phyloP scores from a whole-genome alignment of 306 rosid species.

The Malus sieversii region DNA sequence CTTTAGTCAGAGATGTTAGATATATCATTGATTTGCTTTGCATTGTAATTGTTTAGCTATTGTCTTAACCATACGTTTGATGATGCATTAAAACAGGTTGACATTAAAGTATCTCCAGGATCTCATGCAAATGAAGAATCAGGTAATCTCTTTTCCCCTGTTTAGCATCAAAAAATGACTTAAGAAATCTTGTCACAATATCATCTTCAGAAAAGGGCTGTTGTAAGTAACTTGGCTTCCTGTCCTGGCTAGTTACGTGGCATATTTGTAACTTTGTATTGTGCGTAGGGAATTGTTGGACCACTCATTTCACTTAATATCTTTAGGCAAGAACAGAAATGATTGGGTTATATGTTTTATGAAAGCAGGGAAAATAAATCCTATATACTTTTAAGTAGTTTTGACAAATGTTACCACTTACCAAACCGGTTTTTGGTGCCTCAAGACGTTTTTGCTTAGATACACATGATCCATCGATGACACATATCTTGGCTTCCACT shows the following conservation, averaged over 20 bases:
- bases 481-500: neutral
- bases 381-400: neutral
- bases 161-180: neutral
- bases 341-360: neutral
- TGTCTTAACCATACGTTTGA: constrained; percentile 9
- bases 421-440: neutral
- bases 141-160: constrained; percentile 31
- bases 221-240: neutral
- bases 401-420: neutral
- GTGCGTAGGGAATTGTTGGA: neutral
- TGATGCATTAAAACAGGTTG: constrained; percentile 56
- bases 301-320: neutral
- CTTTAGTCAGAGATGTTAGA: neutral
- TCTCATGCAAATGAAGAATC: constrained; percentile 92
- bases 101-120: constrained; percentile 91
- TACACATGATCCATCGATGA: neutral
- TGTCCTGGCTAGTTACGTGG: neutral
- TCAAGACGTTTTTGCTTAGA: neutral
- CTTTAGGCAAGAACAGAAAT: neutral
- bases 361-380: neutral
- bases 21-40: neutral
- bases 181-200: neutral
- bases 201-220: neutral
- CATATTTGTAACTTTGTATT: neutral
- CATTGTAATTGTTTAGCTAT: neutral